Percentiles rank a stretch among this genome's conserved stretches.
Conservation (phyloP, 2,329 filamentous ascomycete genomes). For the Aspergillus pseudoglaucus region DNA sequence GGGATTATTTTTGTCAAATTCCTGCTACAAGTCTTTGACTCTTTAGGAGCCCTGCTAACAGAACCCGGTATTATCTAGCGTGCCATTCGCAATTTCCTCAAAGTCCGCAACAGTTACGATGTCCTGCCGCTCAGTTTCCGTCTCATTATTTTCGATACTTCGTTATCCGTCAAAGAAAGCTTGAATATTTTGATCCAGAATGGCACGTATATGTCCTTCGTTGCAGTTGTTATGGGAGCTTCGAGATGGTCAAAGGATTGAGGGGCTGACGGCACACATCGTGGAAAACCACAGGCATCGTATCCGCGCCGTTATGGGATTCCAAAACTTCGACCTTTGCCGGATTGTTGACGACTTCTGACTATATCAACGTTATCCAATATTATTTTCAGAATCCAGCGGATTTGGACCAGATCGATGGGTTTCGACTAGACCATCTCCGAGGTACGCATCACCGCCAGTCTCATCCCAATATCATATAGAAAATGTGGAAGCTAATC, state of each 20-base stretch:
- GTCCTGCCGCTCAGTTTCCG: slow-evolving; percentile 93
- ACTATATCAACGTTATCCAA: slow-evolving; percentile 98
- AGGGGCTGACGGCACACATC: not conserved
- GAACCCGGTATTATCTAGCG: slow-evolving; percentile 48
- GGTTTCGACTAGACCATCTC: slow-evolving; percentile 86
- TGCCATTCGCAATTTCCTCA: slow-evolving; percentile 91
- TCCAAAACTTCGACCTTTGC: slow-evolving; percentile 89
- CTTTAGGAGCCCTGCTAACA: slow-evolving; percentile 2
- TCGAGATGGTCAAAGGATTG: not conserved
- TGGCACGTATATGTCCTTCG: slow-evolving; percentile 49
- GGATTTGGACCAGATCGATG: slow-evolving; percentile 80
- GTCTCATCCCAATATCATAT: slow-evolving; percentile 3
- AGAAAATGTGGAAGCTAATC: not conserved
- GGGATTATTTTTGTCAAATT: not conserved
- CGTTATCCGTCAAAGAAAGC: slow-evolving; percentile 93
- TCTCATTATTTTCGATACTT: slow-evolving; percentile 90
- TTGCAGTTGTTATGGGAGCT: not conserved
- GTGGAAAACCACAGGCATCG: slow-evolving; percentile 62
- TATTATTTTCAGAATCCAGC: slow-evolving; percentile 98
- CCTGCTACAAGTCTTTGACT: not conserved
- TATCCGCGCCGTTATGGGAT: slow-evolving; percentile 95
- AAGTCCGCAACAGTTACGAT: slow-evolving; percentile 94
- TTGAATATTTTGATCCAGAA: slow-evolving; percentile 93
- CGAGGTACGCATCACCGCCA: slow-evolving; percentile 57
- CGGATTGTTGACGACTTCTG: slow-evolving; percentile 86